Conservation (phyloP, 2,329 filamentous ascomycete genomes). For the Diaporthe helianthi region DNA sequence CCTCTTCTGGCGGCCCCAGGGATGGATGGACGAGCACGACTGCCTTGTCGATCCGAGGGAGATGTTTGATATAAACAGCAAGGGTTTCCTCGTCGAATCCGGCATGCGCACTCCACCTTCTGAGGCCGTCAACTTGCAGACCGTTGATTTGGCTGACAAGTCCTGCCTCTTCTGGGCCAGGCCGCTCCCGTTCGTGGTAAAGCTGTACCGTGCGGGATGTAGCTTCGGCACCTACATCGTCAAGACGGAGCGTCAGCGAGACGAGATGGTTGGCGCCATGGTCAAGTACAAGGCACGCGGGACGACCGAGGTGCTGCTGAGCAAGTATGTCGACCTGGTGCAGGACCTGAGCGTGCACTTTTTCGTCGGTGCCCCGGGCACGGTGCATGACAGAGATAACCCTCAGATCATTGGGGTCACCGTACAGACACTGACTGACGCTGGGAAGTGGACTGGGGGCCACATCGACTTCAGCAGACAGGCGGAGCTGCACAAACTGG, state of each 20-base stretch:
- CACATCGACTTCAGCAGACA: slow-evolving; percentile 39
- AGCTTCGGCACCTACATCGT: slow-evolving; percentile 39
- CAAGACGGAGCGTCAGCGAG: slow-evolving; percentile 32
- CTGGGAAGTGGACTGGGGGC: slow-evolving; percentile 38
- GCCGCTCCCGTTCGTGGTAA: slow-evolving; percentile 38
- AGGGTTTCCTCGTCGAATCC: slow-evolving; percentile 37
- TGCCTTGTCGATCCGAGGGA: slow-evolving; percentile 37
- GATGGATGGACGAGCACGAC: slow-evolving; percentile 38
- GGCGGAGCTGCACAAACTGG: slow-evolving; percentile 29
- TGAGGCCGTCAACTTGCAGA: slow-evolving; percentile 32
- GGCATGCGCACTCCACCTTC: slow-evolving; percentile 37
- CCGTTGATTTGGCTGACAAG: slow-evolving; percentile 14
- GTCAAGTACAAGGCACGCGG: slow-evolving; percentile 34
- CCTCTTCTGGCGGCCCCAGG: slow-evolving; percentile 39
- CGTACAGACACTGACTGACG: slow-evolving; percentile 36
- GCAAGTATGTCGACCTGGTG: slow-evolving; percentile 37
- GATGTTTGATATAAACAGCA: slow-evolving; percentile 39
- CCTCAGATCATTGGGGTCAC: slow-evolving; percentile 38
- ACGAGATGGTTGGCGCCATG: slow-evolving; percentile 31
- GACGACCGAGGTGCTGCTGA: slow-evolving; percentile 36
- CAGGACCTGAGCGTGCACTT: slow-evolving; percentile 39
- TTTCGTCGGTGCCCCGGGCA: slow-evolving; percentile 36
- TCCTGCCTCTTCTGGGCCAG: slow-evolving; percentile 30
- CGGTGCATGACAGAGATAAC: slow-evolving; percentile 32
- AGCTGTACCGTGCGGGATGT: slow-evolving; percentile 38